Percentiles rank a stretch among this genome's conserved stretches.
These are phyloP conservation scores for Actinomortierella ambigua DNA, from an alignment of 371 early-diverging fungal genomes.

Conservation along the genomic window DNA sequence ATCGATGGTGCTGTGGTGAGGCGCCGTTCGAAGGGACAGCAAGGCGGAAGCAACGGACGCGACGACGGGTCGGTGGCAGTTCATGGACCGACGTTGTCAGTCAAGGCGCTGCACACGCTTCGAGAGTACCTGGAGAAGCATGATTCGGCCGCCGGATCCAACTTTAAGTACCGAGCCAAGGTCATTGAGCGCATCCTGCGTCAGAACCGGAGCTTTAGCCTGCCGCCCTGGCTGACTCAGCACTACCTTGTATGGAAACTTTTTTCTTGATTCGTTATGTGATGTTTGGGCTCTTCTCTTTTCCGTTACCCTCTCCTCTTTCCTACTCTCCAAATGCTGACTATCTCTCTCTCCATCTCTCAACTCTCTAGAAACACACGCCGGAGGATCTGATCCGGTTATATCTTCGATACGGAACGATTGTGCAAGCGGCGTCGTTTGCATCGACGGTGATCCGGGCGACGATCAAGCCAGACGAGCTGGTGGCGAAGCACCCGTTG, in stretches of 20 bases:
- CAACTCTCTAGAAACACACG: conserved; percentile 16
- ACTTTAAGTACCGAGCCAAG: conserved; percentile 21
- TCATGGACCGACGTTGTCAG: background rate
- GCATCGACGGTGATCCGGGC: conserved; percentile 21
- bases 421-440: conserved; percentile 29
- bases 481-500: conserved; percentile 29
- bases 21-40: too few species aligned
- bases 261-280: background rate
- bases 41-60: too few species aligned
- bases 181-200: conserved; percentile 22
- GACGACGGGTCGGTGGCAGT: too few species aligned
- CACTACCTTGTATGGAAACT: conserved; percentile 30
- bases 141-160: conserved; percentile 16
- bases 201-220: conserved; percentile 20
- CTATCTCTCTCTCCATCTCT: too few species aligned
- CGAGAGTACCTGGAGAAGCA: conserved; percentile 26
- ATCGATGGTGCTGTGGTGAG: too few species aligned
- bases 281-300: too few species aligned
- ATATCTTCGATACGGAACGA: conserved; percentile 24
- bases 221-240: conserved; percentile 34
- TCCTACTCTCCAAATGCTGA: too few species aligned
- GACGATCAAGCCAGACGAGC: conserved; percentile 26
- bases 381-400: conserved; percentile 42
- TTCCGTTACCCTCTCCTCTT: too few species aligned
- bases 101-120: conserved; percentile 11